phyloP scores from a whole-genome alignment of 2,329 filamentous ascomycete species.

The Cladophialophora chaetospira region DNA sequence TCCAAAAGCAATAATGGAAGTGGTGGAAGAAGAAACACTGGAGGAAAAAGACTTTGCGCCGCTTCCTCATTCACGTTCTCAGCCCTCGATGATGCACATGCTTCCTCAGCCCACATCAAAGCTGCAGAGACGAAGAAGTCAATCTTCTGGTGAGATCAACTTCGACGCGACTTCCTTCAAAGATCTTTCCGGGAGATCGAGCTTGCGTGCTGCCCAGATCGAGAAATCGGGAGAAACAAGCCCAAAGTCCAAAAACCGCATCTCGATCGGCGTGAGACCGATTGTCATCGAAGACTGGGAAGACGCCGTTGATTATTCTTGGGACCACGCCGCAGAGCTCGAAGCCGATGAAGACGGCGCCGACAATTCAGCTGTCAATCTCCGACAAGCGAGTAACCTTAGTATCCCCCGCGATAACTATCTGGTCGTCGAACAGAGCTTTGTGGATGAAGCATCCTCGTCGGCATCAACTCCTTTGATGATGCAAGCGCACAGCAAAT shows the following conservation, averaged over 20 bases:
- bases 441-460: conserved; percentile 21
- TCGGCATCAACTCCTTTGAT: conserved; percentile 30
- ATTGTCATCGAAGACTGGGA: conserved; percentile 32
- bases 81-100: background rate
- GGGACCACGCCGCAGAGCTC: conserved; percentile 30
- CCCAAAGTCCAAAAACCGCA: conserved; percentile 11
- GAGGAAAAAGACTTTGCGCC: background rate
- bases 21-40: conserved; percentile 15
- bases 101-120: background rate
- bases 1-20: conserved; percentile 19
- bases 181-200: background rate
- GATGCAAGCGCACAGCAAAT: conserved; percentile 21
- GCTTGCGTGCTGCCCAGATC: background rate
- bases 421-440: conserved; percentile 20
- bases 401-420: conserved; percentile 15
- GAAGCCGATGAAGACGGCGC: conserved; percentile 11
- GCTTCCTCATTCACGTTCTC: background rate
- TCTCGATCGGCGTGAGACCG: conserved; percentile 25
- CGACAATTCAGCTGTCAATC: background rate
- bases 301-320: conserved; percentile 33
- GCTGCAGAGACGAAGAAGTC: conserved; percentile 21
- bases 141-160: conserved; percentile 26
- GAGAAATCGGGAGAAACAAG: background rate
- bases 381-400: background rate
- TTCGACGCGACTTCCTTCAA: conserved; percentile 14